phyloP scores from a whole-genome alignment of 805 yeast genomes.

The Kockiozyma suomiensis region DNA sequence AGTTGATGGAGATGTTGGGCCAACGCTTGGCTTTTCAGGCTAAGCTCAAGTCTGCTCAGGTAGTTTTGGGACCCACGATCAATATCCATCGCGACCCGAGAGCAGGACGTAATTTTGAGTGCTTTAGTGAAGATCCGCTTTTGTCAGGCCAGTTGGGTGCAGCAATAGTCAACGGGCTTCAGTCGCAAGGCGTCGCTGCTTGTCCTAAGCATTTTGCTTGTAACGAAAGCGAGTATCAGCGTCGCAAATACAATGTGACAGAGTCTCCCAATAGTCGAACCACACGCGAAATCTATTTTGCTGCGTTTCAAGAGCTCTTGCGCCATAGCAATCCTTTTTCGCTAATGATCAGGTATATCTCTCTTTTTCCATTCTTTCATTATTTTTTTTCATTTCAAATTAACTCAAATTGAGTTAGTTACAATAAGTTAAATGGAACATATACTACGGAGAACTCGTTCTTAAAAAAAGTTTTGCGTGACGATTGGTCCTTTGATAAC shows the following conservation, averaged over 20 bases:
- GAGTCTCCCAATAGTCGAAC: constrained; percentile 57
- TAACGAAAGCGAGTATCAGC: constrained; percentile 63
- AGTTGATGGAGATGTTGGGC: constrained; percentile 53
- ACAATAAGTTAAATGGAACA: constrained; percentile 63
- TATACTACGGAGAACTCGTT: constrained; percentile 56
- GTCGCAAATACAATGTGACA: constrained; percentile 52
- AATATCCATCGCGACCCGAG: constrained; percentile 61
- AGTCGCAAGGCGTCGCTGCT: constrained; percentile 53
- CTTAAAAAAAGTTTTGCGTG: constrained; percentile 51
- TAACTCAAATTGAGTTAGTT: too few relatives aligned
- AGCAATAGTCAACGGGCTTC: constrained; percentile 56
- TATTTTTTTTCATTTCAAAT: too few relatives aligned
- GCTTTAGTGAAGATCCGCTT: constrained; percentile 63
- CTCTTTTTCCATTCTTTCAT: too few relatives aligned
- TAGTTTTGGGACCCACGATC: constrained; percentile 53
- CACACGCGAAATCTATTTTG: constrained; percentile 62
- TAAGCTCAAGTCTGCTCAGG: constrained; percentile 55
- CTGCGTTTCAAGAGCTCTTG: constrained; percentile 63
- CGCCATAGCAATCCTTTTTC: constrained; percentile 55
- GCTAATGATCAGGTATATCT: constrained; percentile 63
- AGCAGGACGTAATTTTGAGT: constrained; percentile 65
- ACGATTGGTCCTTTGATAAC: constrained; percentile 62
- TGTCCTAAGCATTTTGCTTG: constrained; percentile 64
- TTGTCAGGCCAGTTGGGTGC: constrained; percentile 52
- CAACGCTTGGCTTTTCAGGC: constrained; percentile 57